Base-by-base conservation (phyloP, 257 asterid species). In the Plantago elongata region DNA sequence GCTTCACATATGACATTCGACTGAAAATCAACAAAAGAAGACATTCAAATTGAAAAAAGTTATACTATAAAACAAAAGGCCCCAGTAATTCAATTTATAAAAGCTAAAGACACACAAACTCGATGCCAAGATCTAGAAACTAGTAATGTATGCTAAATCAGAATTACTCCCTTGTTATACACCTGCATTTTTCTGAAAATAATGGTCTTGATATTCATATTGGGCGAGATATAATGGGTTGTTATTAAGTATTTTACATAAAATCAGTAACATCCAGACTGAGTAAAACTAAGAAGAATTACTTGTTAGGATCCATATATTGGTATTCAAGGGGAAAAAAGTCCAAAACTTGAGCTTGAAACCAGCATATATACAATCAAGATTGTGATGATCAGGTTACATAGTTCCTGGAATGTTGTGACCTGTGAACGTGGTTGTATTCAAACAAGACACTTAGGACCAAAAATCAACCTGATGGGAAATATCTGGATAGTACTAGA, bases 141-240 rank as follows among this genome's bases (percentile, higher is more conserved):
- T 56, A 29, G 72, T 29, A 30, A 5, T 15, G 63, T 43, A 18
- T 30, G 16, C 50, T 18, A 50, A 17, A 66, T 44, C 15, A 58
- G 54, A 40, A 49, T 29, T 54, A 61, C 9, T 38, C 42, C 45
- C 34, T 22, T 44, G 18, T 13, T 56, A 14, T 56, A 61, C 60
- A 48, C 45, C 51, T 56, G 16, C 48, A 17, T 43, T 61, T 42
- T 29, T 34, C 62, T 34, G 62, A 72, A 57, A 52, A 52, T 37
- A 62, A 15, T 55, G 18, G 38, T 48, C 37, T 38, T 56, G 40
- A 29, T 42, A 38, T 30, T 16, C n/a, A 7, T 18, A n/a, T 47
- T 15, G 65, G 60, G 54, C 16, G 48, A 54, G 57, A 48, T 15
- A 11, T 18, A 58, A 22, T 15, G 11, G 14, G 16, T 60, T 22